A percentile compares a stretch with the other conserved stretches of the same genome.
phyloP scores from a whole-genome alignment of 2,329 filamentous ascomycete genomes.

The Lasiodiplodia hormozganensis region DNA sequence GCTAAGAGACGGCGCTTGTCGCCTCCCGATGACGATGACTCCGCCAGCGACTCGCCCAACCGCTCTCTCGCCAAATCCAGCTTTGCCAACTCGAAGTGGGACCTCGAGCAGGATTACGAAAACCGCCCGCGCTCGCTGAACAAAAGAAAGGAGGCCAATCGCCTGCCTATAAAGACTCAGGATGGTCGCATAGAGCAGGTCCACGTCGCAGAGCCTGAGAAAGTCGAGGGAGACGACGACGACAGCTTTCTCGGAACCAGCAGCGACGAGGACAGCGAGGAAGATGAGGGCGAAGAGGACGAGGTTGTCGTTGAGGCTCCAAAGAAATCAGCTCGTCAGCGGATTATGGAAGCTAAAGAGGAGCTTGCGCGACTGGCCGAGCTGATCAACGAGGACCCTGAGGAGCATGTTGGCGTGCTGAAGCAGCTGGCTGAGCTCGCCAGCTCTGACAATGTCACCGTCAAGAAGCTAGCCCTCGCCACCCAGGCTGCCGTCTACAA shows the following conservation, averaged over 20 bases:
- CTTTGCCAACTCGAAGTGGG: constrained; percentile 82
- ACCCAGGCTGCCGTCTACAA: constrained; percentile 92
- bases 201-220: constrained; percentile 33
- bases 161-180: constrained; percentile 84
- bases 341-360: constrained; percentile 88
- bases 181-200: constrained; percentile 74
- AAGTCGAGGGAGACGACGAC: constrained; percentile 64
- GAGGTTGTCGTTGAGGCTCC: constrained; percentile 61
- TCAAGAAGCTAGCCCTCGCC: constrained; percentile 85
- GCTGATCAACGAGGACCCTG: constrained; percentile 87
- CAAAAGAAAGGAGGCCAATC: constrained; percentile 74
- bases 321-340: constrained; percentile 74
- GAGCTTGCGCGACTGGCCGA: constrained; percentile 85
- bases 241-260: constrained; percentile 69
- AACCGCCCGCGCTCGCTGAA: constrained; percentile 75
- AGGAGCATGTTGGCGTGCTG: constrained; percentile 84
- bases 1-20: constrained; percentile 47
- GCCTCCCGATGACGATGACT: constrained; percentile 39
- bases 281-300: constrained; percentile 47
- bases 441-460: constrained; percentile 70
- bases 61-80: constrained; percentile 47
- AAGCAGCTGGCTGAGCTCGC: constrained; percentile 78
- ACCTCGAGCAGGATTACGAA: constrained; percentile 92
- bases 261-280: constrained; percentile 58
- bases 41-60: constrained; percentile 21